Evolutionary conservation across 2,329 filamentous ascomycete genomes (phyloP).

Genomic region (Helminthosporium solani): DNA sequence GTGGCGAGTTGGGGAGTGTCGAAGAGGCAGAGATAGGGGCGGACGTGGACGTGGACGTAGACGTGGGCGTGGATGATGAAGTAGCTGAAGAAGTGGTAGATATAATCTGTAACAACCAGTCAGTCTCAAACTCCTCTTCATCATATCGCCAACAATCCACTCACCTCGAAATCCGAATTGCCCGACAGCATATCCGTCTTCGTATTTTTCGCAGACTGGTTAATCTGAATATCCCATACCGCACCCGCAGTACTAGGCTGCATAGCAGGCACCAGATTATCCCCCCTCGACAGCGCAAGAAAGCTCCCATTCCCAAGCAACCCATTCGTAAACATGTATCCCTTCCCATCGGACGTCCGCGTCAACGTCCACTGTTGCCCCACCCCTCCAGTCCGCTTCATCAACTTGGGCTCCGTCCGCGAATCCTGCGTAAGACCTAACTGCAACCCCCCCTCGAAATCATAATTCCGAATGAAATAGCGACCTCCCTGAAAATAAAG

Average conservation of each 20-base stretch:
- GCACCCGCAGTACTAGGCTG: slow-evolving; percentile 4
- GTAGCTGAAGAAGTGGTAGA: background rate
- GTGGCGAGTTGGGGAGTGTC: background rate
- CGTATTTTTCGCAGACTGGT: slow-evolving; percentile 8
- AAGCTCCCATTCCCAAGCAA: slow-evolving; percentile 8
- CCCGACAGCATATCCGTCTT: slow-evolving; percentile 2
- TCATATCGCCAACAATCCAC: background rate
- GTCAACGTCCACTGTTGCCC: slow-evolving; percentile 17
- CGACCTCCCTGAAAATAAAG: slow-evolving; percentile 19
- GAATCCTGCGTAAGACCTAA: slow-evolving; percentile 9
- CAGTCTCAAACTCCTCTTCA: background rate
- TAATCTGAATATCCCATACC: slow-evolving; percentile 14
- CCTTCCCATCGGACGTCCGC: slow-evolving; percentile 2
- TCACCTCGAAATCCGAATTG: slow-evolving; percentile 2
- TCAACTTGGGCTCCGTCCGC: slow-evolving; percentile 5
- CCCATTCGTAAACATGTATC: slow-evolving; percentile 12
- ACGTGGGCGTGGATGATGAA: slow-evolving; percentile 2
- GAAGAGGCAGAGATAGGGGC: background rate
- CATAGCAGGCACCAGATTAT: slow-evolving; percentile 9
- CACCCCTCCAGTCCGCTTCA: slow-evolving; percentile 9
- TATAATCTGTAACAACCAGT: background rate
- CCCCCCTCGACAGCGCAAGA: slow-evolving; percentile 1
- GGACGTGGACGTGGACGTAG: background rate
- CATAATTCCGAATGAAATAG: slow-evolving; percentile 26
- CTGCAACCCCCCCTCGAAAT: slow-evolving; percentile 15